Base-by-base conservation (phyloP, 1,139 yeast species). In the Saccharomycopsis crataegensis region DNA sequence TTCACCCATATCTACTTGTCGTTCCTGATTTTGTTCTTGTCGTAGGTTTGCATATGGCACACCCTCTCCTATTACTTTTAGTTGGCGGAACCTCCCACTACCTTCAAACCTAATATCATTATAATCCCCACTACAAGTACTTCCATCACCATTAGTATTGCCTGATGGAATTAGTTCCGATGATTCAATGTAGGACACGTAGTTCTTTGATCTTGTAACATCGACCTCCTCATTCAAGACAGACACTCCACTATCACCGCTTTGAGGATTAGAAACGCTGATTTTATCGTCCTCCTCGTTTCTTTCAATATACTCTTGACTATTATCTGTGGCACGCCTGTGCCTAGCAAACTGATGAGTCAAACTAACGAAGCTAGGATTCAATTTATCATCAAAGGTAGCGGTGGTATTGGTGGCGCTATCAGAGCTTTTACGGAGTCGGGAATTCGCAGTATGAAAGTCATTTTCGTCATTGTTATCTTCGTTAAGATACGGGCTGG, bases 321-420 rank as follows among this genome's bases (percentile, higher is more conserved):
- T 22, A 4, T 48, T 12, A 22, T 12, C 12, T 11, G 17, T 31
- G 34, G n/a, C 33, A 11, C 8, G n/a, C 14, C 36, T 43, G 8
- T 11, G 8, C 12, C 41, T 16, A n/a, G 36, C 17, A 22, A 54
- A 42, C 36, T 54, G 56, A 28, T 52, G 55, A 8, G 47, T 14
- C 12, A 54, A 40, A 36, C 52, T 48, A 12, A 54, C 52, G 44
- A 54, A 54, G 31, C 52, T 48, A 4, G 57, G 57, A 22, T 47
- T 44, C 34, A 43, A 51, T 28, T 34, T 40, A 16, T 49, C 52
- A 28, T 17, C 16, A 32, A n/a, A 12, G 17, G 34, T 28, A 22
- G 34, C 9, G 34, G 32, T n/a, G 17, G 46, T 28, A 31, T n/a
- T 22, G 46, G 14, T 38, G 42, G 42, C 16, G 7, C 16, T 5